Conservation (phyloP, 352 stramenopile genomes). For the Globisporangium abappressorium region DNA sequence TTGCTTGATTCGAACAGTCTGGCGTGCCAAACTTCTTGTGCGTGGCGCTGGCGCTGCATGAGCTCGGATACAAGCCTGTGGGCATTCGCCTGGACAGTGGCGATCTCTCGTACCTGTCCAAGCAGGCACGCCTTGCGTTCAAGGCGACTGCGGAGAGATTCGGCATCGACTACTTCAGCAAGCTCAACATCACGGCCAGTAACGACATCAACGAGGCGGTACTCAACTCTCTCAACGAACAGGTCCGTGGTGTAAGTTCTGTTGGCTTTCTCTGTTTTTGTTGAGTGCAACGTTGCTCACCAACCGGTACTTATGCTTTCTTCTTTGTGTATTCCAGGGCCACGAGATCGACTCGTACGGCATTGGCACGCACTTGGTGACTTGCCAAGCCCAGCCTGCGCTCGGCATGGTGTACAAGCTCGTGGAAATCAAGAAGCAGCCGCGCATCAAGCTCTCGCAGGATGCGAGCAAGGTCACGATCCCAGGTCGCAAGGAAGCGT, state of each 20-base stretch:
- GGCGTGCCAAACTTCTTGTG: conserved; percentile 97
- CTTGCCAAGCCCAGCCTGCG: conserved; percentile 97
- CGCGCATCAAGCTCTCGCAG: conserved; percentile 98
- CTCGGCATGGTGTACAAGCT: conserved; percentile 99
- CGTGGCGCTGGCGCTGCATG: conserved; percentile 93
- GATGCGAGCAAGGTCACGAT: conserved; percentile 96
- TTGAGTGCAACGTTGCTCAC: background rate
- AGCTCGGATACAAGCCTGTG: conserved; percentile 86
- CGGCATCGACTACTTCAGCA: conserved; percentile 75
- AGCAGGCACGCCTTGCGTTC: conserved; percentile 75
- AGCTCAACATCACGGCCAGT: conserved; percentile 93
- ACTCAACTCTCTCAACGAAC: conserved; percentile 93
- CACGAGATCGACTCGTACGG: conserved; percentile 96
- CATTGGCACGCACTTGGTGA: conserved; percentile 96
- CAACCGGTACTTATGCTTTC: conserved; percentile 2
- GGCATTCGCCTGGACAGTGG: conserved; percentile 97
- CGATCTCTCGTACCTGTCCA: conserved; percentile 97
- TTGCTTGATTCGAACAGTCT: conserved; percentile 45
- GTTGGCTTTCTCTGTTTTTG: conserved; percentile 7
- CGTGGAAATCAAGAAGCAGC: conserved; percentile 94
- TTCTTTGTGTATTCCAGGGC: conserved; percentile 40
- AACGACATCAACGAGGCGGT: conserved; percentile 99
- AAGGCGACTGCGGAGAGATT: conserved; percentile 48
- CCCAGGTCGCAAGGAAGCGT: conserved; percentile 87
- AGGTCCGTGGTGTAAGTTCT: conserved; percentile 49